phyloP scores from a whole-genome alignment of 768 basidiomycete species.

The Podaxis sp. region DNA sequence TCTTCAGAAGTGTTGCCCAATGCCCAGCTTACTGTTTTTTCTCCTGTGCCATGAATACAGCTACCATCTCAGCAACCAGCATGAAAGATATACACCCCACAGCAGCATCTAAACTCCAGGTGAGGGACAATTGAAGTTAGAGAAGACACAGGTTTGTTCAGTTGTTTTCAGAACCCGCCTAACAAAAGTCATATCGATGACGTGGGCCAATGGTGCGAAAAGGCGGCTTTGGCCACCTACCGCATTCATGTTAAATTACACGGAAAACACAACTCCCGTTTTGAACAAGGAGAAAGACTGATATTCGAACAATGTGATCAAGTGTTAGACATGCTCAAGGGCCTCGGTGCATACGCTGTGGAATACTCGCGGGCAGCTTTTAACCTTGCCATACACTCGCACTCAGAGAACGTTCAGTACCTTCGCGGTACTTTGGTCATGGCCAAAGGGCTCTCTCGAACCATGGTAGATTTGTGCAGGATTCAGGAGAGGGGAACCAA shows the following conservation, averaged over 20 bases:
- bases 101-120: background rate
- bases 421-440: background rate
- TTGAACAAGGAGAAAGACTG: background rate
- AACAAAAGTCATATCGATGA: background rate
- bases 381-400: background rate
- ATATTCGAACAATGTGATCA: background rate
- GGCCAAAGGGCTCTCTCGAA: background rate
- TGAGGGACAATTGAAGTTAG: background rate
- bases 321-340: background rate
- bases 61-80: background rate
- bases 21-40: no score
- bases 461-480: background rate
- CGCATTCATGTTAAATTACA: background rate
- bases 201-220: background rate
- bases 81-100: background rate
- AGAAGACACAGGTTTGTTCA: background rate
- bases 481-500: background rate
- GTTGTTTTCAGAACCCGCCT: background rate
- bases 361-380: background rate
- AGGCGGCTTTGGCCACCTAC: background rate
- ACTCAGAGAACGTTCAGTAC: background rate
- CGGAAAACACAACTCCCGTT: background rate
- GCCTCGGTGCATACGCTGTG: background rate
- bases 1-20: no score
- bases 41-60: background rate